Base-by-base conservation (phyloP, 2,329 filamentous ascomycete genomes). In the Karstenula rhodostoma region DNA sequence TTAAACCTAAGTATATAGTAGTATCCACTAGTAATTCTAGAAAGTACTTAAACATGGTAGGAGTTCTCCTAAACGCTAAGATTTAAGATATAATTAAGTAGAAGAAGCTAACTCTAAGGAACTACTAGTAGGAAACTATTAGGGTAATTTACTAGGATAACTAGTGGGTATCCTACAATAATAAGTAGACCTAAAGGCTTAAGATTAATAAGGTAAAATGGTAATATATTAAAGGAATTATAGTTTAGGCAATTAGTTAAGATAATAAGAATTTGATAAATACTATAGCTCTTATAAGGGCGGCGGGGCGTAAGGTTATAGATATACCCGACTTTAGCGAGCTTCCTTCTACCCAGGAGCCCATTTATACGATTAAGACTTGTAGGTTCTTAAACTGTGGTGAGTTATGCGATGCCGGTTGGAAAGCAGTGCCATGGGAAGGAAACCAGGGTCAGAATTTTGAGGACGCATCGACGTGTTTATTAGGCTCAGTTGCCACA, bases 111-210 rank as follows among this genome's bases (percentile, higher is more conserved):
- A 58, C 17, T 0, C 62, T 65, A 0, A 57, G 33, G 0, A 59
- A 54, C 2, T 67, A 73, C 47, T 58, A 66, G 48, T 58, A 54
- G 19, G 61, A 54, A 17, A 62, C 47, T 0, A 62, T 77, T 17
- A 73, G 78, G 59, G 67, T 67, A 8, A 63, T 76, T 12, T 72
- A 70, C 0, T 80, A 69, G 68, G 63, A 51, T 15, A 63, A 77
- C 55, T 76, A 81, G 59, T 81, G 78, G 80, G 70, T 80, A 1
- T 66, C 65, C 2, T 82, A 65, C 43, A 79, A 82, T 60, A 75
- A 80, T 57, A 65, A 35, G 2, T 62, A 75, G 42, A 77, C 78
- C n/a, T 63, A 78, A 54, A 61, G 70, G 58, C 48, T 74, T 55
- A 78, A 79, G 68, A 47, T 64, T 32, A 70, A 78, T 22, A 73